Percentiles rank a stretch among this genome's conserved stretches.
phyloP scores from a whole-genome alignment of 768 basidiomycete genomes.

The Dendrothele bispora region DNA sequence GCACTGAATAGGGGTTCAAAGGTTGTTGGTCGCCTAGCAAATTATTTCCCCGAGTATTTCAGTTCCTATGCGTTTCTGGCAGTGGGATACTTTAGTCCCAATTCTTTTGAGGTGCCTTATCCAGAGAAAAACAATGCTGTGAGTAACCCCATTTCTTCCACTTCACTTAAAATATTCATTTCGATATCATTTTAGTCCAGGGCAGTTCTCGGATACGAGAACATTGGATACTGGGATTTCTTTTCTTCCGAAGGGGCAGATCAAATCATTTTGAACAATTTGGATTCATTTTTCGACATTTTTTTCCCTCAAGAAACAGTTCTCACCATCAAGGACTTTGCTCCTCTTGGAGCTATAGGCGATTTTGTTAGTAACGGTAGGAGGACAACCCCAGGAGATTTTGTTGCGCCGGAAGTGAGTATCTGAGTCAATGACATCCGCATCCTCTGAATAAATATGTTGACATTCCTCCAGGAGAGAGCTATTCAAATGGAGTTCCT shows the following conservation, averaged over 20 bases:
- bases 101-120: conserved; percentile 9
- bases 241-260: conserved; percentile 32
- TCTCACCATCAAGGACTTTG: conserved; percentile 34
- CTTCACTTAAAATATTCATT: no score
- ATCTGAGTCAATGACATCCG: neutral
- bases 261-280: conserved; percentile 29
- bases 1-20: conserved; percentile 40
- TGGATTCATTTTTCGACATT: conserved; percentile 38
- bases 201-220: conserved; percentile 25
- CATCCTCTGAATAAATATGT: no score
- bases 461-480: conserved; percentile 27
- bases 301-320: conserved; percentile 31
- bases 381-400: conserved; percentile 20
- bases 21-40: conserved; percentile 33
- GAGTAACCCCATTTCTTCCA: no score
- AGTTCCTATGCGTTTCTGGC: conserved; percentile 38
- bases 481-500: conserved; percentile 16
- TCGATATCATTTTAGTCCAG: no score
- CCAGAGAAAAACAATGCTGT: neutral
- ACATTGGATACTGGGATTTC: conserved; percentile 37
- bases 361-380: conserved; percentile 32
- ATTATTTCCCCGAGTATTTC: conserved; percentile 37
- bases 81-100: conserved; percentile 34
- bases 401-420: conserved; percentile 33
- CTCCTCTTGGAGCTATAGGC: conserved; percentile 34